Evolutionary conservation across 192 early-diverging fungal genomes (phyloP).

Genomic region (Pecoramyces ruminantium): DNA sequence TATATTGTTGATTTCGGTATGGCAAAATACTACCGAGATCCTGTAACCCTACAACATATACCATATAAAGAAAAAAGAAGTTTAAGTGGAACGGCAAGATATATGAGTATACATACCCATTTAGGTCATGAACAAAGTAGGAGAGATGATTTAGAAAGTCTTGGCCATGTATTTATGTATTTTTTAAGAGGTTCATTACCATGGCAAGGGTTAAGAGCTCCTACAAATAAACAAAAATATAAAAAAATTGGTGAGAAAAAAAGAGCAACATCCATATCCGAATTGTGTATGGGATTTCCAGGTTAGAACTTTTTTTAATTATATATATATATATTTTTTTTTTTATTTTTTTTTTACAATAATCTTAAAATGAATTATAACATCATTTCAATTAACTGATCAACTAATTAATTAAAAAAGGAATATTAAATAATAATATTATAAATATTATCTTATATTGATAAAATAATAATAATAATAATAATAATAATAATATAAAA

Average conservation of each 20-base stretch:
- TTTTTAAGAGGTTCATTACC: slow-evolving; percentile 85
- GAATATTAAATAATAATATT: too few relatives aligned
- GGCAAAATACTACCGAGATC: slow-evolving; percentile 95
- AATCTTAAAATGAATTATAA: too few relatives aligned
- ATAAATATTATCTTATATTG: too few relatives aligned
- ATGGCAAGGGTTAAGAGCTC: slow-evolving; percentile 95
- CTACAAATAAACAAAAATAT: slow-evolving; percentile 98
- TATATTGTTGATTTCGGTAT: slow-evolving; percentile 97
- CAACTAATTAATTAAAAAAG: too few relatives aligned
- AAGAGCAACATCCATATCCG: slow-evolving; percentile 69
- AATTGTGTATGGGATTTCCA: slow-evolving; percentile 80
- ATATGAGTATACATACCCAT: slow-evolving; percentile 98
- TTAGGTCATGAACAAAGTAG: slow-evolving; percentile 93
- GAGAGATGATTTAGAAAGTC: slow-evolving; percentile 89
- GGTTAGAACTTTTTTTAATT: slow-evolving; percentile 13
- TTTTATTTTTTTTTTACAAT: too few relatives aligned
- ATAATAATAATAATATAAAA: too few relatives aligned
- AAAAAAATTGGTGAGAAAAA: slow-evolving; percentile 99
- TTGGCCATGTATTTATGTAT: slow-evolving; percentile 98
- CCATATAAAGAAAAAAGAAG: slow-evolving; percentile 91
- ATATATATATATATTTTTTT: too few relatives aligned
- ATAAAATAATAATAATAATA: too few relatives aligned
- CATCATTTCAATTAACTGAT: too few relatives aligned
- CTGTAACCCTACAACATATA: slow-evolving; percentile 90
- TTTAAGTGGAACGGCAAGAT: slow-evolving; percentile 90